Evolutionary conservation across 2,329 filamentous ascomycete genomes (phyloP).

Genomic region (Lachnellula arida): DNA sequence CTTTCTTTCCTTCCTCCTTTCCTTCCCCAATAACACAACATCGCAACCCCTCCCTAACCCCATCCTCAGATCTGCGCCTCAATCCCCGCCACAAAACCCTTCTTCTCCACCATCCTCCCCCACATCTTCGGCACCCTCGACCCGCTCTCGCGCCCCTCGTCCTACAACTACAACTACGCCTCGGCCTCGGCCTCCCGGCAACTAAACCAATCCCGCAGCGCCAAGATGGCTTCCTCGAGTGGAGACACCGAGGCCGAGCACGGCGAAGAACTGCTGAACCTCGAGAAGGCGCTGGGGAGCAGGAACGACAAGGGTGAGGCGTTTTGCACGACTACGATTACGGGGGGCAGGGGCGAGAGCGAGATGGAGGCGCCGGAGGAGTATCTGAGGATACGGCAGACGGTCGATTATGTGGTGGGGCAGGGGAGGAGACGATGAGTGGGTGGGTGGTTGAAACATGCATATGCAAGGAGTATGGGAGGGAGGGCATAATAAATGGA

Average conservation of each 20-base stretch:
- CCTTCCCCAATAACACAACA: background rate
- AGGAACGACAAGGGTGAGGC: background rate
- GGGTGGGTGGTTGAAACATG: background rate
- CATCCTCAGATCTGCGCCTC: constrained; percentile 39
- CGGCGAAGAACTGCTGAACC: background rate
- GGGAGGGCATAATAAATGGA: too few relatives aligned
- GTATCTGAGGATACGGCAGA: background rate
- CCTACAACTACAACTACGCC: background rate
- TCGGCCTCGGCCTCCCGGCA: background rate
- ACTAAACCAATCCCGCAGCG: background rate
- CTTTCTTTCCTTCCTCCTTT: too few relatives aligned
- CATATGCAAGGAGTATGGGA: background rate
- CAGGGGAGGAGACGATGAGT: background rate
- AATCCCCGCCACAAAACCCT: constrained; percentile 41
- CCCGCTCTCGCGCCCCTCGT: background rate
- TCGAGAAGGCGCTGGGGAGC: background rate
- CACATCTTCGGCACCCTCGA: constrained; percentile 8
- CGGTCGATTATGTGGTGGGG: background rate
- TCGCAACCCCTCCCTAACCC: background rate
- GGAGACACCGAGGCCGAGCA: background rate
- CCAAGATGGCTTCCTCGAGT: background rate
- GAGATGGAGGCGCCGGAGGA: background rate
- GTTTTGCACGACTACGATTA: background rate
- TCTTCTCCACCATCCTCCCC: constrained; percentile 32
- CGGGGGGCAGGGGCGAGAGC: background rate